Base-by-base conservation (phyloP, 805 yeast genomes). In the Pichia exigua region DNA sequence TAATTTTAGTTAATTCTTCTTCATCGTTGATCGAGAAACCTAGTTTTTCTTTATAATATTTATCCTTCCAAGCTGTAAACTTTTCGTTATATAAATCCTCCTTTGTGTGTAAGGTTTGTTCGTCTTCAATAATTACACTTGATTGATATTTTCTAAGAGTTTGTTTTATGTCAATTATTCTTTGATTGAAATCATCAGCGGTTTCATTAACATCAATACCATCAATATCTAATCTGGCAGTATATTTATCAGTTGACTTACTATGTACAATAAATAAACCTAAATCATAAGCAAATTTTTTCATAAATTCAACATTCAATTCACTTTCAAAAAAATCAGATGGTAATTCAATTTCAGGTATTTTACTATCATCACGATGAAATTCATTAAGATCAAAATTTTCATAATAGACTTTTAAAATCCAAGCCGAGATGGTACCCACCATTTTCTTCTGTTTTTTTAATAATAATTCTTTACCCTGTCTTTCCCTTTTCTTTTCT, bases 21-120 rank as follows among this genome's bases (percentile, higher is more conserved):
- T 75, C 77, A 57, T 85, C 85, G 35, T 79, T 67, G 50, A 82
- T 73, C 5, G 83, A 74, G 56, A 88, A 88, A 2, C 79, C 81
- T 54, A 94, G 73, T 64, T 94, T 94, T n/a, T 80, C 79, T 54
- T 79, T 77, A 67, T 94, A 94, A 65, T 94, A 94, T n/a, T 75
- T 67, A 61, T 85, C 83, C 68, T 90, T 91, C 96, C 97, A 94
- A 39, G 72, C 67, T 51, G 79, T 75, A 62, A 91, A 91, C 64
- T 88, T 87, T 38, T 76, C 74, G 59, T 83, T 80, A 65, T 92
- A 88, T 35, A 87, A 68, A 50, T 78, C 77, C 56, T 83, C 82
- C 55, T 77, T 79, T 65, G 73, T 71, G 57, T 73, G 68, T 65
- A 75, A 60, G 52, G 73, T 64, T 54, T 74, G 75, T 56, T 80